phyloP scores from a whole-genome alignment of 2,329 filamentous ascomycete species.

The Aspergillus costaricaensis region DNA sequence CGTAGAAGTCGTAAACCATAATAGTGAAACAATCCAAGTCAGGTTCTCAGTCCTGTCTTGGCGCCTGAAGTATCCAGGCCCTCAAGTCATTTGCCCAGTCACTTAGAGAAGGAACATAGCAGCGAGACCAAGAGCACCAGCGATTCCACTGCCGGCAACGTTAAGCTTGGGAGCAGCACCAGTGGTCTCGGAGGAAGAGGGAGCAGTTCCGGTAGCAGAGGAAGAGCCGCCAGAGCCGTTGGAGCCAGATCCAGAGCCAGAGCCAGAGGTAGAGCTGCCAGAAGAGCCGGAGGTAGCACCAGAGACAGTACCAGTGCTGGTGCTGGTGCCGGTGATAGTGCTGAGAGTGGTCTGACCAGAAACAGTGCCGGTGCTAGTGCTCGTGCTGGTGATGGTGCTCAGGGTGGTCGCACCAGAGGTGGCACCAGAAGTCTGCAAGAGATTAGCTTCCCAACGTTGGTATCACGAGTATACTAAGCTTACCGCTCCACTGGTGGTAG shows the following conservation, averaged over 20 bases:
- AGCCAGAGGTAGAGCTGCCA: constrained; percentile 13
- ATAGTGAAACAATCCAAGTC: constrained; percentile 20
- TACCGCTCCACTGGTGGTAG: constrained; percentile 6
- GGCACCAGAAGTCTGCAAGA: neutral
- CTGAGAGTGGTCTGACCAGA: constrained; percentile 7
- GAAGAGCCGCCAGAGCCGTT: constrained; percentile 14
- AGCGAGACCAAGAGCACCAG: constrained; percentile 45
- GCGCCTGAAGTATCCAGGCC: neutral
- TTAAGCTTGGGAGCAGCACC: constrained; percentile 34
- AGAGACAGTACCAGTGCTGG: constrained; percentile 9
- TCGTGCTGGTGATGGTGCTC: constrained; percentile 11
- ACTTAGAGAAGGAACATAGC: constrained; percentile 45
- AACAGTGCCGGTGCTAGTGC: constrained; percentile 10
- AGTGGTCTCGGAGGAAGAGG: constrained; percentile 19
- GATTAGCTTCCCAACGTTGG: neutral
- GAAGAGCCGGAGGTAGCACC: constrained; percentile 18
- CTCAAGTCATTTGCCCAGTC: constrained; percentile 2
- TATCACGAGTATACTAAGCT: neutral
- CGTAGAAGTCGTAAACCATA: constrained; percentile 7
- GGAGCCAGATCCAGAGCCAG: constrained; percentile 21
- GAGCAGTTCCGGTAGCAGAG: constrained; percentile 12
- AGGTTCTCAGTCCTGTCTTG: neutral
- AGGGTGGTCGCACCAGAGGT: constrained; percentile 13
- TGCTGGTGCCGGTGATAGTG: constrained; percentile 11
- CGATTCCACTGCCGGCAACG: constrained; percentile 34